A percentile compares a stretch with the other conserved stretches of the same genome.
phyloP scores from a whole-genome alignment of 139 green algal species.

The Chlamydomonas schloesseri region DNA sequence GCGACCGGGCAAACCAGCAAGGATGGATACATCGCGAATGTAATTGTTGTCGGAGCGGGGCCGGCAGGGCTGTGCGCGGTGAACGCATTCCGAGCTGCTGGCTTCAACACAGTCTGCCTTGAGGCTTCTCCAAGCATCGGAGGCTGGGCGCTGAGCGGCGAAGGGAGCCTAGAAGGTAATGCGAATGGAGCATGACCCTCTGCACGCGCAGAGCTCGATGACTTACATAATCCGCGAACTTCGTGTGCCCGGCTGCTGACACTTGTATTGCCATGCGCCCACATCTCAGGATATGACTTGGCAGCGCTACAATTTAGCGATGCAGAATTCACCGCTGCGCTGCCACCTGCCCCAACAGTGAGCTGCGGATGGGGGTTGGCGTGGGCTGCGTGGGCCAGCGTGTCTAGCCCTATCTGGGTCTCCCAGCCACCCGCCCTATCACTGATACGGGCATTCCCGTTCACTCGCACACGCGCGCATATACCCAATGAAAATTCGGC shows the following conservation, averaged over 20 bases:
- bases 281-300: neutral
- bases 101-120: neutral
- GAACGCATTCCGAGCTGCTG: neutral
- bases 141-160: neutral
- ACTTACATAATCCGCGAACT: too few relatives aligned
- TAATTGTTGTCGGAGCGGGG: conserved; percentile 7
- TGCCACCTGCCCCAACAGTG: neutral
- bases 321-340: neutral
- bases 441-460: too few relatives aligned
- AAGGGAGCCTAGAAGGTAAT: too few relatives aligned
- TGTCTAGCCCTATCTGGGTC: too few relatives aligned
- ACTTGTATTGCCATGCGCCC: too few relatives aligned
- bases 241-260: too few relatives aligned
- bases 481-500: too few relatives aligned
- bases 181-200: too few relatives aligned
- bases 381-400: too few relatives aligned
- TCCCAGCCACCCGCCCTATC: too few relatives aligned
- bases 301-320: neutral
- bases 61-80: neutral
- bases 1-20: neutral
- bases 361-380: neutral
- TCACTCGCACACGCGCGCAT: too few relatives aligned
- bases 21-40: neutral
- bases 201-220: too few relatives aligned
- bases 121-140: neutral